These are phyloP conservation scores for Fomitiporia mediterranea DNA, from an alignment of 1,284 basidiomycete genomes.

Conservation along the genomic window DNA sequence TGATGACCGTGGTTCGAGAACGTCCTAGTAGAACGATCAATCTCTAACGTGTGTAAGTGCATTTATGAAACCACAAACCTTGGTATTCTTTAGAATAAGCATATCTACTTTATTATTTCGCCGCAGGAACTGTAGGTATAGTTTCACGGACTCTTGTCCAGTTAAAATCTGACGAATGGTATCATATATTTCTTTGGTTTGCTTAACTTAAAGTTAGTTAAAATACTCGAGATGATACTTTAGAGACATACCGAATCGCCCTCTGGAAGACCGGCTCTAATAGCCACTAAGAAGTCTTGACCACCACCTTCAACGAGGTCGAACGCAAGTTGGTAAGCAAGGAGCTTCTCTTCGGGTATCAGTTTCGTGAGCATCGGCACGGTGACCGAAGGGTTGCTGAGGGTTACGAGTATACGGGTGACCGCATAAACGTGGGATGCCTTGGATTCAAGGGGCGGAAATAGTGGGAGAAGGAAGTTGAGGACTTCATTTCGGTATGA, in stretches of 20 bases:
- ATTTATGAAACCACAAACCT: constrained; percentile 42
- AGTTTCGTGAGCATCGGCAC: constrained; percentile 67
- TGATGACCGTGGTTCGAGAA: constrained; percentile 89
- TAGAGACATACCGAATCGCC: constrained; percentile 52
- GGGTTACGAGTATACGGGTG: constrained; percentile 84
- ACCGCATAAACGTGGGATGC: constrained; percentile 72
- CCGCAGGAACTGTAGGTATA: constrained; percentile 92
- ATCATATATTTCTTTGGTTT: constrained; percentile 58
- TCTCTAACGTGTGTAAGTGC: neutral
- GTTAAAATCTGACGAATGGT: constrained; percentile 78
- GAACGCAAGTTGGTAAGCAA: constrained; percentile 92
- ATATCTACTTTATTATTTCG: constrained; percentile 91
- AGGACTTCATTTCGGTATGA: constrained; percentile 81
- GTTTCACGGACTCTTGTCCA: constrained; percentile 84
- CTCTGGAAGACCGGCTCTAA: constrained; percentile 60
- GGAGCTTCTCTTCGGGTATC: constrained; percentile 63
- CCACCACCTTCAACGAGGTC: constrained; percentile 90
- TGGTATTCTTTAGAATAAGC: constrained; percentile 87
- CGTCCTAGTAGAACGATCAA: constrained; percentile 51
- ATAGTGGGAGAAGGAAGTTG: constrained; percentile 80
- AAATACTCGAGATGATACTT: too few relatives aligned
- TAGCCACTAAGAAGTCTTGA: constrained; percentile 82
- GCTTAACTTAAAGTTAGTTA: constrained; percentile 35
- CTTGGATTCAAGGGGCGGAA: constrained; percentile 68
- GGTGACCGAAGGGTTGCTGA: constrained; percentile 73